phyloP scores from a whole-genome alignment of 2,329 filamentous ascomycete species.

The Pyricularia sp. region DNA sequence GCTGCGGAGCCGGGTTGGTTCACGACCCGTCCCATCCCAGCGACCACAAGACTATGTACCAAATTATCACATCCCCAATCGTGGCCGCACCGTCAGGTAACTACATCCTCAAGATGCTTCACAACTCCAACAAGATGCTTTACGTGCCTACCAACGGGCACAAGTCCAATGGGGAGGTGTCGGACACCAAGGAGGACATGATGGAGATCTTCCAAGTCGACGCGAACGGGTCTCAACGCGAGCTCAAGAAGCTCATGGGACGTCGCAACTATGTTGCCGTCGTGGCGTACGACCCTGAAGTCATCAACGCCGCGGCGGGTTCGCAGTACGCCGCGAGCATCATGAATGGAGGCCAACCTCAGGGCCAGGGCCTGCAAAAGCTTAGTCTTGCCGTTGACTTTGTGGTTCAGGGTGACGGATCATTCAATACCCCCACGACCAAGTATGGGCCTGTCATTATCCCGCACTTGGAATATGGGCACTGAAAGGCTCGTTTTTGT shows the following conservation, averaged over 20 bases:
- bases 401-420: constrained; percentile 86
- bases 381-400: constrained; percentile 91
- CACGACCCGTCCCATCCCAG: constrained; percentile 87
- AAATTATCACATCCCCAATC: constrained; percentile 80
- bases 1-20: constrained; percentile 82
- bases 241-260: constrained; percentile 88
- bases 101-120: constrained; percentile 89
- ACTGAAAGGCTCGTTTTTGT: constrained; percentile 24
- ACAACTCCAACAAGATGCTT: constrained; percentile 75
- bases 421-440: constrained; percentile 63
- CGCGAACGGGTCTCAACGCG: constrained; percentile 71
- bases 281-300: constrained; percentile 88
- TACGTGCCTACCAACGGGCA: constrained; percentile 88
- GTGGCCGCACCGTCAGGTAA: constrained; percentile 78
- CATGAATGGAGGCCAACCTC: constrained; percentile 12
- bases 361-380: constrained; percentile 49
- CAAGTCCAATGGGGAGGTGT: constrained; percentile 60
- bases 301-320: constrained; percentile 31
- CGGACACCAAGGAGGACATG: constrained; percentile 99
- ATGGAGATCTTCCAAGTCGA: constrained; percentile 99
- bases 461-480: constrained; percentile 70
- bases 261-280: constrained; percentile 87
- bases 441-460: constrained; percentile 98
- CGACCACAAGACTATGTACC: constrained; percentile 99
- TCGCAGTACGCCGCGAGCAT: constrained; percentile 18